Evolutionary conservation across 1,284 basidiomycete genomes (phyloP).

Genomic region (Austroboletus novae-zelandiae): DNA sequence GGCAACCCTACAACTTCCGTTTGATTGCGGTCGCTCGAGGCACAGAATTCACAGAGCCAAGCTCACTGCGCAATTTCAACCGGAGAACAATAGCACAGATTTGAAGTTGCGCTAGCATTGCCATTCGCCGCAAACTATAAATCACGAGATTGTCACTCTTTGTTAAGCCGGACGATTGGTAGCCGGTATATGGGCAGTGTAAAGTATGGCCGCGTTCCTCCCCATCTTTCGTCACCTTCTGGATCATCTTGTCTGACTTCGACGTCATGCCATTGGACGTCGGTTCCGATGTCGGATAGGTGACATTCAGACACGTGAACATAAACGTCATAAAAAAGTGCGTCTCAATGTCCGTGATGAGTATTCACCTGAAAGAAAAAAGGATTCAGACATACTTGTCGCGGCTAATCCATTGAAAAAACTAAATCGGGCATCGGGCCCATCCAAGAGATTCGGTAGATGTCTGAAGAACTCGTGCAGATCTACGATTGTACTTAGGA

Average conservation of each 20-base stretch:
- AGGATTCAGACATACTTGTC: slow-evolving; percentile 60
- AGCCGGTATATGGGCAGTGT: slow-evolving; percentile 63
- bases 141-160: slow-evolving; percentile 1
- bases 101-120: too few relatives aligned
- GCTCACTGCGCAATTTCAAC: too few relatives aligned
- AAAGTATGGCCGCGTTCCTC: slow-evolving; percentile 70
- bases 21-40: too few relatives aligned
- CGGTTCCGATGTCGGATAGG: slow-evolving; percentile 75
- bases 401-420: slow-evolving; percentile 98
- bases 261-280: slow-evolving; percentile 73
- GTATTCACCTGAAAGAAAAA: neutral
- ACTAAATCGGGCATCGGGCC: slow-evolving; percentile 78
- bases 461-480: slow-evolving; percentile 83
- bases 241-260: slow-evolving; percentile 47
- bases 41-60: too few relatives aligned
- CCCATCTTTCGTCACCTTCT: slow-evolving; percentile 54
- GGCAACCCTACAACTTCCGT: slow-evolving; percentile 1
- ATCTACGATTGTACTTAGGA: slow-evolving; percentile 39
- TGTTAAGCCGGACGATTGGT: slow-evolving; percentile 50
- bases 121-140: neutral
- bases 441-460: slow-evolving; percentile 79
- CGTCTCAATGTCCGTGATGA: slow-evolving; percentile 48
- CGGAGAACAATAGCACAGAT: too few relatives aligned
- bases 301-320: slow-evolving; percentile 86
- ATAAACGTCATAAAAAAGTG: slow-evolving; percentile 90